Conservation (phyloP, 2,329 filamentous ascomycete species). For the Colletotrichum sublineola region DNA sequence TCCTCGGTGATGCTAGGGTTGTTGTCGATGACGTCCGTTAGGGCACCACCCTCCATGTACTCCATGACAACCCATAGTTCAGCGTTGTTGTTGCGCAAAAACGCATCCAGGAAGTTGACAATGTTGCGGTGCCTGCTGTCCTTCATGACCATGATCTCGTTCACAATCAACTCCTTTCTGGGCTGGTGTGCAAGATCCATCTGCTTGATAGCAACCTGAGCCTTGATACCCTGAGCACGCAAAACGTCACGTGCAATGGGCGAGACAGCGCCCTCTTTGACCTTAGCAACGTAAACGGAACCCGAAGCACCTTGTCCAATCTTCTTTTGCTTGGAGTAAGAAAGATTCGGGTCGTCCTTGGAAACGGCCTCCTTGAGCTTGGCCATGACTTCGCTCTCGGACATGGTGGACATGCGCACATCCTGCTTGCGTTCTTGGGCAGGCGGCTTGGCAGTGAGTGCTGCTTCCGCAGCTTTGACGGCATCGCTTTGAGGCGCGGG, state of each 20-base stretch:
- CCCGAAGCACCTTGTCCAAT: constrained; percentile 98
- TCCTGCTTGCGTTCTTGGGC: constrained; percentile 85
- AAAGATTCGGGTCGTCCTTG: constrained; percentile 92
- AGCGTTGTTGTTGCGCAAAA: constrained; percentile 91
- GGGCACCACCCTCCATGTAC: constrained; percentile 97
- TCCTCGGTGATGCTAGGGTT: constrained; percentile 94
- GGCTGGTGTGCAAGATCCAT: constrained; percentile 99
- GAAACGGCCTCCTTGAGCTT: constrained; percentile 95
- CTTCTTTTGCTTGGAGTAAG: constrained; percentile 99
- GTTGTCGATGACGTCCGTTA: constrained; percentile 99
- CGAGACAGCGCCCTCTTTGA: constrained; percentile 91
- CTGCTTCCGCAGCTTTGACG: constrained; percentile 90
- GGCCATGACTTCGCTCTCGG: constrained; percentile 96
- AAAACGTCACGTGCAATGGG: constrained; percentile 82
- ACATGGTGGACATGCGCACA: constrained; percentile 98
- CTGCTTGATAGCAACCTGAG: constrained; percentile 98
- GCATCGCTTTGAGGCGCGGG: constrained; percentile 70
- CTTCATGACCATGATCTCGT: constrained; percentile 99
- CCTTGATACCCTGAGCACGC: constrained; percentile 81
- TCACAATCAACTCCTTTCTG: constrained; percentile 97
- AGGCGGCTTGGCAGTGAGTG: constrained; percentile 85
- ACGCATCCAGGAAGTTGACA: constrained; percentile 98
- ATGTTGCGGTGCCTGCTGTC: constrained; percentile 98
- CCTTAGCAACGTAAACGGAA: constrained; percentile 96
- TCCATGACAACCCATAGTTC: constrained; percentile 99